Evolutionary conservation across 2,329 filamentous ascomycete species (phyloP).

Genomic region (Endoconidiophora laricicola): DNA sequence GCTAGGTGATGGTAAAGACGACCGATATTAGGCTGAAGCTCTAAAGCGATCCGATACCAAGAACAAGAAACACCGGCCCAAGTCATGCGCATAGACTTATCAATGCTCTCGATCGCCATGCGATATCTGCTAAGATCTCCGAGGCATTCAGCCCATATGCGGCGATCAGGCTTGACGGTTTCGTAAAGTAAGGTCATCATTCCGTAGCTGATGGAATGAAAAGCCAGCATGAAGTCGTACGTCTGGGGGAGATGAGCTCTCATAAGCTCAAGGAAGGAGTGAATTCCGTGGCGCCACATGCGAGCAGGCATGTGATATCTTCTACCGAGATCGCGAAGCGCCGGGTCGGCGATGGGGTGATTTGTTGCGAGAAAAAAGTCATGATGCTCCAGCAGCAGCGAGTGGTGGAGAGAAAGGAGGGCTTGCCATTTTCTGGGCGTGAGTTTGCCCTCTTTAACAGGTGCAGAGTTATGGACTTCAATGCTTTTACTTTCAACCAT

Average conservation of each 20-base stretch:
- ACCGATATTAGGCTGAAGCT: constrained; percentile 58
- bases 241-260: constrained; percentile 58
- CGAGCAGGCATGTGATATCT: constrained; percentile 85
- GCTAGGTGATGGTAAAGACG: constrained; percentile 80
- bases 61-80: constrained; percentile 68
- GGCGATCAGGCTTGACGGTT: constrained; percentile 64
- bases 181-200: constrained; percentile 82
- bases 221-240: constrained; percentile 77
- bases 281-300: constrained; percentile 91
- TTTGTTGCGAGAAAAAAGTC: constrained; percentile 79
- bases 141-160: constrained; percentile 87
- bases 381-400: constrained; percentile 65
- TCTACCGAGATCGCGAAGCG: constrained; percentile 49
- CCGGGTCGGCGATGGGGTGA: constrained; percentile 58
- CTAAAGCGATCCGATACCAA: constrained; percentile 75
- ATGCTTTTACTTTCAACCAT: constrained; percentile 84
- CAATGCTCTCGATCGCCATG: constrained; percentile 82
- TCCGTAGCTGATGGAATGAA: constrained; percentile 76
- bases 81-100: constrained; percentile 55
- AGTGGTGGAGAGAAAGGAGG: constrained; percentile 65
- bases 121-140: constrained; percentile 69
- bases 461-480: constrained; percentile 53
- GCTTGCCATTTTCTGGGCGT: constrained; percentile 67
- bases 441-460: constrained; percentile 24
- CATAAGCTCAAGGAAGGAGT: constrained; percentile 64